Evolutionary conservation across 2,329 filamentous ascomycete species (phyloP).

Genomic region (Talaromyces sp.): DNA sequence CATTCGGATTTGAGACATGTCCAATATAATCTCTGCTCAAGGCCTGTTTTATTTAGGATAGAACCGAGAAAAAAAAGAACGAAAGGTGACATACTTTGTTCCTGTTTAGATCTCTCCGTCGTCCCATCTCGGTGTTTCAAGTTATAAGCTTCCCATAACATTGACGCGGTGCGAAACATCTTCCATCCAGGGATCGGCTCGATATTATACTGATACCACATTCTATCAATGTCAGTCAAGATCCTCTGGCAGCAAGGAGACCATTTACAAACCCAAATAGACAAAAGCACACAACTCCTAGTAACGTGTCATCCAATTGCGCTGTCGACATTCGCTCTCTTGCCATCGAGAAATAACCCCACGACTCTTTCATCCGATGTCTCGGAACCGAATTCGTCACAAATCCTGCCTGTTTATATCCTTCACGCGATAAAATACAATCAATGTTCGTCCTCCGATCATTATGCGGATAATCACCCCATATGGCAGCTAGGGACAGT

Average conservation of each 20-base stretch:
- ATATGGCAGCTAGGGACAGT: slow-evolving; percentile 26
- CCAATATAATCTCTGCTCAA: slow-evolving; percentile 28
- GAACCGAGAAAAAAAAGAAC: not conserved
- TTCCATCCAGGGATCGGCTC: slow-evolving; percentile 28
- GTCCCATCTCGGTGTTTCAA: slow-evolving; percentile 24
- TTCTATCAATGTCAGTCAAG: slow-evolving; percentile 19
- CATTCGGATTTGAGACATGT: slow-evolving; percentile 29
- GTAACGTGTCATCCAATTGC: slow-evolving; percentile 24
- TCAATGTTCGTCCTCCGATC: slow-evolving; percentile 22
- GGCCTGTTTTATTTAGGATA: slow-evolving; percentile 16
- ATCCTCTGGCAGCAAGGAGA: not conserved
- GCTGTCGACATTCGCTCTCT: slow-evolving; percentile 26
- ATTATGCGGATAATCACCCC: slow-evolving; percentile 26
- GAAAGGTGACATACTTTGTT: slow-evolving; percentile 23
- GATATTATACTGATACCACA: slow-evolving; percentile 29
- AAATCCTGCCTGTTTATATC: slow-evolving; percentile 11
- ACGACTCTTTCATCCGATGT: slow-evolving; percentile 25
- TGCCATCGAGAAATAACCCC: slow-evolving; percentile 25
- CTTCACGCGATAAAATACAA: not conserved
- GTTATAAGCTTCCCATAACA: slow-evolving; percentile 28
- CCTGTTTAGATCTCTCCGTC: slow-evolving; percentile 23
- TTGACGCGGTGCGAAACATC: slow-evolving; percentile 28
- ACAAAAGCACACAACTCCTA: slow-evolving; percentile 27
- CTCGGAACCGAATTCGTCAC: slow-evolving; percentile 24
- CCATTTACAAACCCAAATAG: slow-evolving; percentile 23